These are phyloP conservation scores for Fusarium pininemorale DNA, from an alignment of 2,329 filamentous ascomycete genomes.

Conservation along the genomic window DNA sequence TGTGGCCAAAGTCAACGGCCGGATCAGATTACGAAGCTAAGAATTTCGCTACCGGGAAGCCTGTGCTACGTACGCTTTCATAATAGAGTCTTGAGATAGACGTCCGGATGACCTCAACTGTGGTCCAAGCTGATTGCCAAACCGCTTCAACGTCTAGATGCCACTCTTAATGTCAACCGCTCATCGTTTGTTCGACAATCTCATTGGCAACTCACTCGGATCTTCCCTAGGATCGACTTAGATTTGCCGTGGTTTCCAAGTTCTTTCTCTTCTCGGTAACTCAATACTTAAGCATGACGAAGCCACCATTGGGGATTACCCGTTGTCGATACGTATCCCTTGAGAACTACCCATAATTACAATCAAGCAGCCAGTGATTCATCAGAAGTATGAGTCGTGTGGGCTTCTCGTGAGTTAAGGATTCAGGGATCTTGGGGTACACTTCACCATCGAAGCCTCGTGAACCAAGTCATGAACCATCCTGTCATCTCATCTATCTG, in stretches of 20 bases:
- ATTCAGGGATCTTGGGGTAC: background rate
- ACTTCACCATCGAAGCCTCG: background rate
- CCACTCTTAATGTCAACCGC: background rate
- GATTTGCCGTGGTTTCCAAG: background rate
- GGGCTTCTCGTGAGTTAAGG: background rate
- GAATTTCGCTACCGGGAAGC: background rate
- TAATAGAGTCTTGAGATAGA: background rate
- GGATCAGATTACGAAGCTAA: conserved; percentile 15
- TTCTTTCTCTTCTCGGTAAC: conserved; percentile 14
- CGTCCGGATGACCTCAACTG: conserved; percentile 4
- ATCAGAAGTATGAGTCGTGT: background rate
- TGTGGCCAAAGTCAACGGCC: conserved; percentile 9
- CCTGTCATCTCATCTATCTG: background rate
- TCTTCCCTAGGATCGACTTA: conserved; percentile 14
- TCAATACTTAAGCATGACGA: conserved; percentile 12
- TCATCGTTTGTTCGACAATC: background rate
- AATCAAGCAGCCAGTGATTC: conserved; percentile 1
- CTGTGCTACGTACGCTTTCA: conserved; percentile 14
- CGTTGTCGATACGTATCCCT: conserved; percentile 3
- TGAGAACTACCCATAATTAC: background rate
- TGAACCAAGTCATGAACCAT: background rate
- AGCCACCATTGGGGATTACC: background rate
- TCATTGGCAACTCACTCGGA: conserved; percentile 7
- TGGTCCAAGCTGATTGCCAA: background rate
- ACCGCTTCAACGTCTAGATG: background rate